A percentile compares a stretch with the other conserved stretches of the same genome.
Conservation (phyloP, 1,139 yeast species). For the Geotrichum histeridarum region DNA sequence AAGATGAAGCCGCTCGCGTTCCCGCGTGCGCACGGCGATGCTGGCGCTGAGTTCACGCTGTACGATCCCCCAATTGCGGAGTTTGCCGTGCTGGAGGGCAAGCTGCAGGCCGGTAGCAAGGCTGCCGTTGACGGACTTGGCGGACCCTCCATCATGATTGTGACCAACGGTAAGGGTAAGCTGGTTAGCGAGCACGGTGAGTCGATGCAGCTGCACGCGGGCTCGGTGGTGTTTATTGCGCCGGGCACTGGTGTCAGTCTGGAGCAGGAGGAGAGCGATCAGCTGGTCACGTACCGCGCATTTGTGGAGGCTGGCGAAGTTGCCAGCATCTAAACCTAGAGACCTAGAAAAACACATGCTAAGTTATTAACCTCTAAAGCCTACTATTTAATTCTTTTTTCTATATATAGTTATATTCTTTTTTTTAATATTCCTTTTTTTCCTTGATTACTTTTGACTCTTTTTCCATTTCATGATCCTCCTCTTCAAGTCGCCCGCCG, state of each 20-base stretch:
- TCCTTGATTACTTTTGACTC: constrained; percentile 35
- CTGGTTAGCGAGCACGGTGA: constrained; percentile 44
- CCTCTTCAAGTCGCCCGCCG: constrained; percentile 75
- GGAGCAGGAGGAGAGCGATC: constrained; percentile 26
- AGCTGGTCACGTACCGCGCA: constrained; percentile 29
- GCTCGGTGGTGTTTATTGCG: constrained; percentile 79
- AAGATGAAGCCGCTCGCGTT: constrained; percentile 72
- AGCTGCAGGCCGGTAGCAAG: constrained; percentile 43
- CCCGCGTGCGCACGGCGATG: constrained; percentile 62
- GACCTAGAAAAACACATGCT: not conserved
- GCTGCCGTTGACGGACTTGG: constrained; percentile 53
- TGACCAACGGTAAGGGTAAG: constrained; percentile 74
- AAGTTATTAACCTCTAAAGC: not conserved
- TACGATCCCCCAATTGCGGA: constrained; percentile 97
- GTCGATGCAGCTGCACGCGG: constrained; percentile 46
- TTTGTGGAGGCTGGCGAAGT: constrained; percentile 21
- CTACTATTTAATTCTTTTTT: not conserved
- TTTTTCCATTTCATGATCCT: constrained; percentile 65
- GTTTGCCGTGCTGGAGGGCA: constrained; percentile 83
- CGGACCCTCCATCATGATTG: constrained; percentile 86
- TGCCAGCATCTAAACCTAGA: not conserved
- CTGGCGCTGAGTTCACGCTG: constrained; percentile 49
- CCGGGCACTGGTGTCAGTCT: constrained; percentile 66
- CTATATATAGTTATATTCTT: not conserved
- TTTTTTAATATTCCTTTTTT: not conserved